Conservation (phyloP, 2,329 filamentous ascomycete species). For the Boeremia exigua region DNA sequence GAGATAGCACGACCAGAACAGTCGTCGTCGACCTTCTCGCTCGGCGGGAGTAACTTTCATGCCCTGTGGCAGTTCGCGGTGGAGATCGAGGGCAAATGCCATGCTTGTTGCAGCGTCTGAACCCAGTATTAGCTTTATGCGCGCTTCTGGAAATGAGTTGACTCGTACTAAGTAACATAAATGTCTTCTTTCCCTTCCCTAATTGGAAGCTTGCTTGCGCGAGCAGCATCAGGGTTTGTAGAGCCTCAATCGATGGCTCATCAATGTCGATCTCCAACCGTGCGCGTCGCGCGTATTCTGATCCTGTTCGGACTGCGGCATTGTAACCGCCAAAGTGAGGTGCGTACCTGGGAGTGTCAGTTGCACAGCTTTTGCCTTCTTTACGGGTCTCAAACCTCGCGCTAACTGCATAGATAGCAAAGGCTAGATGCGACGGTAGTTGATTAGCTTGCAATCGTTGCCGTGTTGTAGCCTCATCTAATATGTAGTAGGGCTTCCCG, state of each 20-base stretch:
- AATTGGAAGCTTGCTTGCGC: constrained; percentile 77
- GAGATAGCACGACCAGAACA: constrained; percentile 90
- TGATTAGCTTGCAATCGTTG: constrained; percentile 74
- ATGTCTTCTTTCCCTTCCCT: constrained; percentile 82
- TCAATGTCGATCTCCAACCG: constrained; percentile 76
- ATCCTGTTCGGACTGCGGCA: constrained; percentile 70
- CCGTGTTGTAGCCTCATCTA: constrained; percentile 77
- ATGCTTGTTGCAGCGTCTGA: constrained; percentile 78
- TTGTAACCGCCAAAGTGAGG: constrained; percentile 70
- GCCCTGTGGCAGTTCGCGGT: constrained; percentile 73
- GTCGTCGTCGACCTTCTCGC: constrained; percentile 75
- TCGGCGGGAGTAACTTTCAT: constrained; percentile 70
- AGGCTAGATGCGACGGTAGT: constrained; percentile 59
- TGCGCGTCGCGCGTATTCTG: constrained; percentile 75
- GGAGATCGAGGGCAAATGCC: constrained; percentile 80
- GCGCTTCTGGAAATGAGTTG: background rate
- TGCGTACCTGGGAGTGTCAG: constrained; percentile 65
- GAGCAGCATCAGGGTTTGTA: constrained; percentile 78
- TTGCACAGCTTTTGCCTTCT: constrained; percentile 42
- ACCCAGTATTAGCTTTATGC: constrained; percentile 1
- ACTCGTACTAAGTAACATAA: constrained; percentile 77
- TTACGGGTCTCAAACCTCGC: constrained; percentile 46
- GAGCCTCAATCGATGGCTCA: constrained; percentile 77
- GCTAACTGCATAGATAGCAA: constrained; percentile 60
- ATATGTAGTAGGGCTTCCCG: constrained; percentile 79